Base-by-base conservation (phyloP, 164 flowering plant species). In the Vitis cinerea region DNA sequence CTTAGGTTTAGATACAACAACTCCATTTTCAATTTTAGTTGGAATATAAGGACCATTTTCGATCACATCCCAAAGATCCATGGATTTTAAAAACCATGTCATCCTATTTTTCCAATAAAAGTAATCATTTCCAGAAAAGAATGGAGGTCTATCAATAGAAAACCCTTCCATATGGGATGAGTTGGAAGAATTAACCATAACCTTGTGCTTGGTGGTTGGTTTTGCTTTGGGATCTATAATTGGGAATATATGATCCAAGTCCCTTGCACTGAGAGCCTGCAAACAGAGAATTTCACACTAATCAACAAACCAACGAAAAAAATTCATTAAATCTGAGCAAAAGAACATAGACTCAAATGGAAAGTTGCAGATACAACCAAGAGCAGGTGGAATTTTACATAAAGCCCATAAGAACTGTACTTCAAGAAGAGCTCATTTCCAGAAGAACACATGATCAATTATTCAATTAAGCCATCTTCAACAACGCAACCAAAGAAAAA, bases 161-260 rank as follows among this genome's bases (percentile, higher is more conserved):
- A 6, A 2, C 4, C 7, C 44, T 37, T 37, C 7, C 44, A 37
- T 37, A 37, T 37, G 44, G 44, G 7, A 37, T 37, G 44, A 37
- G 44, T 37, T 37, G 44, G 44, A 37, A 37, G 44, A 37, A 37
- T 37, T 37, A 6, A 37, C 44, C 44, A 37, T 3, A 49, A 87
- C 78, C 81, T 81, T 87, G 10, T 90, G 85, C 65, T 86, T 90
- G 5, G 83, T 67, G 1, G 92, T 80, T 10, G 85, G 88, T 70
- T 85, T 87, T 57, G 89, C 88, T 55, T 88, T 82, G 6, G 83
- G 84, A 30, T 95, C 87, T 8, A 87, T 66, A 19, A 90, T 69
- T 37, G 99, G 97, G 48, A 95, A 95, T 79, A 92, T 61, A 69
- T 86, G 75, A 31, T 91, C 89, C 13, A 90, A 68, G n/a, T 91